Conservation (phyloP, 352 stramenopile species). For the Achlya hypogyna region DNA sequence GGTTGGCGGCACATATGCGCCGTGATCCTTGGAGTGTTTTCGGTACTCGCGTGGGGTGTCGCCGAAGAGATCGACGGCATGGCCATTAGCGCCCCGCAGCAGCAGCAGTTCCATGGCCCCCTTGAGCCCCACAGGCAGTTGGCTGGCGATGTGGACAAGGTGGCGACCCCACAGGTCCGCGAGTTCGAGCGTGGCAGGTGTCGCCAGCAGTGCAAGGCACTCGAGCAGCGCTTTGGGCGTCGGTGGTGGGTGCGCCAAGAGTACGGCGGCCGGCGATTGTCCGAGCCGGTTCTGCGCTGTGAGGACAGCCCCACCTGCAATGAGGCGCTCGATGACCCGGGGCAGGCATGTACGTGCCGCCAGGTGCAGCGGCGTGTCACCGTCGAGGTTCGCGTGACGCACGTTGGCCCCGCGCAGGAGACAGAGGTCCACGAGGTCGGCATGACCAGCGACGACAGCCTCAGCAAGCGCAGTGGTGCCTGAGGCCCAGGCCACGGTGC, state of each 20-base stretch:
- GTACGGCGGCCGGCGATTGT: slow-evolving; percentile 43
- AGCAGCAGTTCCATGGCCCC: slow-evolving; percentile 28
- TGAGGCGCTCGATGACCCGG: slow-evolving; percentile 43
- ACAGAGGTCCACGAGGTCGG: slow-evolving; percentile 54
- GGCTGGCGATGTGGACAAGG: slow-evolving; percentile 37
- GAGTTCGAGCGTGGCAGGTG: neutral
- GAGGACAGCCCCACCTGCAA: slow-evolving; percentile 44
- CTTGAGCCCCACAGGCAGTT: neutral
- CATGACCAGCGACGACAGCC: slow-evolving; percentile 30
- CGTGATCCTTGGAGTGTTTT: slow-evolving; percentile 25
- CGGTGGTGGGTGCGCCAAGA: slow-evolving; percentile 25
- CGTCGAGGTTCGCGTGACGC: slow-evolving; percentile 50
- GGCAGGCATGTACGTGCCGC: slow-evolving; percentile 33
- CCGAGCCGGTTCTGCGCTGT: slow-evolving; percentile 64
- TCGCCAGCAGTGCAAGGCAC: neutral
- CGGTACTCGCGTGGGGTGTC: slow-evolving; percentile 49
- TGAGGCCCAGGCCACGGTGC: slow-evolving; percentile 59
- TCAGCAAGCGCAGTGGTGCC: slow-evolving; percentile 64
- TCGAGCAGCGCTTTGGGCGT: slow-evolving; percentile 13
- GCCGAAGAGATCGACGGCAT: slow-evolving; percentile 51
- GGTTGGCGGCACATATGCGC: slow-evolving; percentile 23
- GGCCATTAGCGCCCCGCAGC: slow-evolving; percentile 19
- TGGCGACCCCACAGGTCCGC: slow-evolving; percentile 56
- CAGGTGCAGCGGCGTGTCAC: slow-evolving; percentile 64
- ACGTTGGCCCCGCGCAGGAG: slow-evolving; percentile 56